phyloP scores from a whole-genome alignment of 2,329 filamentous ascomycete genomes.

The Apiospora aurea region DNA sequence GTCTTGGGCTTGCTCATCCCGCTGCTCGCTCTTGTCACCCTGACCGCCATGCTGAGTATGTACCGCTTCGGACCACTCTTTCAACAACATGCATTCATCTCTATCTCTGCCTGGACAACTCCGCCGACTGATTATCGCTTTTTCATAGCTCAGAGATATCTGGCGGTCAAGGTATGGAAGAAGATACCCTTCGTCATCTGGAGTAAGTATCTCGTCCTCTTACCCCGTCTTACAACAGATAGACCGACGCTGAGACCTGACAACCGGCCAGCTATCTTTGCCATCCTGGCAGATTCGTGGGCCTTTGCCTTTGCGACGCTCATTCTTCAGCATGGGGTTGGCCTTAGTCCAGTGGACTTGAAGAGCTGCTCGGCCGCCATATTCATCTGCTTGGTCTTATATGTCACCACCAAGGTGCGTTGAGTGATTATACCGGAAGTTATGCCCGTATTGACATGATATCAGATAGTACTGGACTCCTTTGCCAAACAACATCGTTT shows the following conservation, averaged over 20 bases:
- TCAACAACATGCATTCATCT: no score
- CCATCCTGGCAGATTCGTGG: constrained; percentile 67
- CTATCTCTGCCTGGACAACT: neutral
- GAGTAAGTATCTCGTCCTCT: constrained; percentile 43
- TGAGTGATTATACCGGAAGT: constrained; percentile 38
- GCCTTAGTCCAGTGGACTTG: constrained; percentile 56
- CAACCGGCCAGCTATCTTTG: constrained; percentile 59
- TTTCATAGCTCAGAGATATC: constrained; percentile 45
- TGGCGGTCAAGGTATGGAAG: constrained; percentile 48
- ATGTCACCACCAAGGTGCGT: constrained; percentile 67
- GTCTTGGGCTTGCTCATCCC: constrained; percentile 30
- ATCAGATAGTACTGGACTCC: constrained; percentile 1
- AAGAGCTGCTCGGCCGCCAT: constrained; percentile 64
- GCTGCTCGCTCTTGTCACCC: constrained; percentile 30
- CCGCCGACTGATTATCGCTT: neutral
- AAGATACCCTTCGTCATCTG: constrained; percentile 52
- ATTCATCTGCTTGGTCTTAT: constrained; percentile 66
- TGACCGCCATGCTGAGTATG: constrained; percentile 34
- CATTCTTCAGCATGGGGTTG: constrained; percentile 63
- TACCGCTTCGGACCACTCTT: neutral
- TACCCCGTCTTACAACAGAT: neutral
- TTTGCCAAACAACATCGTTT: neutral
- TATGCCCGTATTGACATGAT: constrained; percentile 30
- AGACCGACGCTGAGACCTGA: neutral
- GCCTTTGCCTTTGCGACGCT: constrained; percentile 65